A percentile compares a stretch with the other conserved stretches of the same genome.
Evolutionary conservation across 2,329 filamentous ascomycete species (phyloP).

Genomic region (Hirsutella minnesotensis): DNA sequence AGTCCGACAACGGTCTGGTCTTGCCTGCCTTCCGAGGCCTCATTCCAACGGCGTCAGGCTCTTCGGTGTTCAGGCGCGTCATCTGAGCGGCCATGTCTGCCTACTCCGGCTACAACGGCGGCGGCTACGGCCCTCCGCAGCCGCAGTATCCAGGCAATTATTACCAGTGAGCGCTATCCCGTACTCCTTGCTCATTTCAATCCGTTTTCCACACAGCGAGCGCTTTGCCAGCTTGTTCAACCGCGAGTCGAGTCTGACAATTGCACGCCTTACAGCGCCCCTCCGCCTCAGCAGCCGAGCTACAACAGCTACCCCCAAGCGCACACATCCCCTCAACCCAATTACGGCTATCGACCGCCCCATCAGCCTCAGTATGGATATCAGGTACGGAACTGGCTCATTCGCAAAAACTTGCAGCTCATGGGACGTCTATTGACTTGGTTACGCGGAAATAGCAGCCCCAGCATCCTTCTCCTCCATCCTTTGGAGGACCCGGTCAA

Average conservation of each 20-base stretch:
- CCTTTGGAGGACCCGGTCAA: conserved; percentile 17
- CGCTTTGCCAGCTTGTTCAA: background rate
- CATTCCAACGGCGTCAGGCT: too few relatives aligned
- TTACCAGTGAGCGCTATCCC: conserved; percentile 7
- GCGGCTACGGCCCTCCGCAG: conserved; percentile 29
- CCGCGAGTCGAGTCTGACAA: background rate
- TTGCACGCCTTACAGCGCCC: background rate
- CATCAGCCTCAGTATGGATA: conserved; percentile 33
- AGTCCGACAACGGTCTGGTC: too few relatives aligned
- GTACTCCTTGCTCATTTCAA: background rate
- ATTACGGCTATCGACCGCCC: conserved; percentile 31
- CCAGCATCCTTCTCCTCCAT: conserved; percentile 21
- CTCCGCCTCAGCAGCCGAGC: conserved; percentile 6
- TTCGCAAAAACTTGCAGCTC: background rate
- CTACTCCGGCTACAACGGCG: conserved; percentile 44
- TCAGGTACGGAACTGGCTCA: conserved; percentile 11
- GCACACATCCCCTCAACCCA: conserved; percentile 36
- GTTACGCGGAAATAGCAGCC: conserved; percentile 7
- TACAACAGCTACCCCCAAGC: conserved; percentile 30
- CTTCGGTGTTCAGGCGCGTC: background rate
- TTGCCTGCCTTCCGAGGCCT: too few relatives aligned
- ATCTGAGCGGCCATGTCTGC: conserved; percentile 41
- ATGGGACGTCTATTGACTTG: background rate
- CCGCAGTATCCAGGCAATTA: conserved; percentile 26
- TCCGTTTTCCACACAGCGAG: background rate